A percentile compares a stretch with the other conserved stretches of the same genome.
Evolutionary conservation across 768 basidiomycete genomes (phyloP).

Genomic region (Podaxis pistillaris): DNA sequence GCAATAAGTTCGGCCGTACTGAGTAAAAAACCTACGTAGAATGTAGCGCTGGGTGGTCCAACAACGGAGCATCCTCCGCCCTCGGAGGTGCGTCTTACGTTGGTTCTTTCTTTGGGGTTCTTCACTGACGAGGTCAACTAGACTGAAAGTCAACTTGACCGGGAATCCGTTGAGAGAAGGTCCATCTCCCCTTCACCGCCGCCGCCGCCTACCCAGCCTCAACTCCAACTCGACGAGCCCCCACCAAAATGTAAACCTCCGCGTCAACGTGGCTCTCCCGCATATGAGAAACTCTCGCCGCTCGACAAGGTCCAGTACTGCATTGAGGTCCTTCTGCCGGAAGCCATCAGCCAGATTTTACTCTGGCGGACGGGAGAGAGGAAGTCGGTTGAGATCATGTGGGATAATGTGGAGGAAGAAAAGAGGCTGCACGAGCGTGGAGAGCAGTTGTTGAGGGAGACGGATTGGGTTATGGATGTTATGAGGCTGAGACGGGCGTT

Average conservation of each 20-base stretch:
- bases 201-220: not conserved
- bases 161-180: not conserved
- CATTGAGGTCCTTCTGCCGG: constrained; percentile 67
- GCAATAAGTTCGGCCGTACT: not conserved
- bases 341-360: constrained; percentile 70
- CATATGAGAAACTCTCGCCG: constrained; percentile 20
- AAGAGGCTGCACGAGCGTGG: constrained; percentile 49
- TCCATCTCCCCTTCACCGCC: not conserved
- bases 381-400: constrained; percentile 44
- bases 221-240: not conserved
- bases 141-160: not conserved
- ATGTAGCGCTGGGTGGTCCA: not conserved
- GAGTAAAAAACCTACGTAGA: not conserved
- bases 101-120: not conserved
- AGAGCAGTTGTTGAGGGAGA: constrained; percentile 44
- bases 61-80: not conserved
- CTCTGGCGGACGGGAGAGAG: constrained; percentile 69
- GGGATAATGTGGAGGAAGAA: constrained; percentile 47
- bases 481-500: constrained; percentile 38
- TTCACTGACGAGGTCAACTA: not conserved
- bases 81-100: not conserved
- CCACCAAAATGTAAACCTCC: not conserved
- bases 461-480: constrained; percentile 71
- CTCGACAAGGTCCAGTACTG: constrained; percentile 69
- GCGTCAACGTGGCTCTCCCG: constrained; percentile 16